Base-by-base conservation (phyloP, 2,329 filamentous ascomycete genomes). In the Escovopsis sp. region DNA sequence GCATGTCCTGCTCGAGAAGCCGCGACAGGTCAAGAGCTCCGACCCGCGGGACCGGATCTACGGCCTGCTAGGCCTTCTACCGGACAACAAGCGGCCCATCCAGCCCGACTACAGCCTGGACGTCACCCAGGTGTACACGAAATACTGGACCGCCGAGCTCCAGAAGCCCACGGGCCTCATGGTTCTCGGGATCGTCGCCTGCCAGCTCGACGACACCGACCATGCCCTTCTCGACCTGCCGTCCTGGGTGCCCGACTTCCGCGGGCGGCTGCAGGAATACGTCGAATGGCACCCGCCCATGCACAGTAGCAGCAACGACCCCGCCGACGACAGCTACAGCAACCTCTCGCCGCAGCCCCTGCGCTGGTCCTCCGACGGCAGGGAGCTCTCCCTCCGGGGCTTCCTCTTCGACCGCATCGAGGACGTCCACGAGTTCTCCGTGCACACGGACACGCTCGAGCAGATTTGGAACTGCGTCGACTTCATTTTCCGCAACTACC, bases 11-110 rank as follows among this genome's bases (percentile, higher is more conserved):
- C 15, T 31, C 14, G 28, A 31, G 13, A 11, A 31, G 5, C 17
- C 28, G 2, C 28, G 28, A 12, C 15, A 31, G 15, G 14, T 17
- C 28, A 31, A 31, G 15, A 26, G 19, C 9, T 9, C 34, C 7
- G 26, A 35, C 7, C 34, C 34, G 26, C n/a, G 26, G 10, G 34
- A 35, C 27, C n/a, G 27, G 13, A 35, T 35, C 14, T 35, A 35
- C 27, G 25, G 25, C 12, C 34, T 35, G 26, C 10, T 27, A 12
- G 34, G 34, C 13, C n/a, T 35, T 6, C 17, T 26, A 16, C 17
- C 16, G 15, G 11, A 15, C 17, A 14, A 23, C 15, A 29, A 30
- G 19, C 17, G 13, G 6, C n/a, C 17, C 14, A 13, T 35, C 27
- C 14, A 21, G 27, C 34, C 34, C 11, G 34, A 35, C 16, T 35